These are phyloP conservation scores for Tinospora cordifolia DNA, from an alignment of 164 flowering plant genomes.

Conservation along the genomic window DNA sequence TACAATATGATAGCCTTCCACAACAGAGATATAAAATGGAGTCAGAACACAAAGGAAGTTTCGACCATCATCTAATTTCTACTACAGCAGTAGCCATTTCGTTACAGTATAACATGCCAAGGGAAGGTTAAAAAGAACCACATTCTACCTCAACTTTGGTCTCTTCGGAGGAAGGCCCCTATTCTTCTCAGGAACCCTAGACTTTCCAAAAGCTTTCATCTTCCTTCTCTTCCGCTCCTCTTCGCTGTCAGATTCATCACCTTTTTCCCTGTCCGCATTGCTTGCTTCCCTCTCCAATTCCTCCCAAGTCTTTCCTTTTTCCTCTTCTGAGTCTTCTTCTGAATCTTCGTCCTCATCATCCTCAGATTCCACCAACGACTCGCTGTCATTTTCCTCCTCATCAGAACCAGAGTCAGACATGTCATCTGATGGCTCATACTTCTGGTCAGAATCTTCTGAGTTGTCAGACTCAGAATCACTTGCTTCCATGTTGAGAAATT, in stretches of 20 bases:
- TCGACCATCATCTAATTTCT: too few relatives aligned
- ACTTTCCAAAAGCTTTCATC: constrained; percentile 64
- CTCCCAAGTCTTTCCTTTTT: constrained; percentile 83
- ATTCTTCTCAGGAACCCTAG: constrained; percentile 33
- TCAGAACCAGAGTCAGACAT: constrained; percentile 58
- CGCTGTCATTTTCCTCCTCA: constrained; percentile 56
- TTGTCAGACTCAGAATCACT: constrained; percentile 66
- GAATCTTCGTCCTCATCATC: constrained; percentile 53
- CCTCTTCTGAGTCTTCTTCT: constrained; percentile 66
- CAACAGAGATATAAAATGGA: too few relatives aligned
- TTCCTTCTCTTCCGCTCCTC: constrained; percentile 66
- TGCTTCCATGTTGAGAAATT: constrained; percentile 71
- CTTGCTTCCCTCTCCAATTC: constrained; percentile 90
- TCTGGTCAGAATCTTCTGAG: constrained; percentile 65
- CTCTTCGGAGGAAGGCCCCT: constrained; percentile 37
- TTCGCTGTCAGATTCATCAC: constrained; percentile 72
- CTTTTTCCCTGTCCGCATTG: constrained; percentile 71
- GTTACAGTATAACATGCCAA: background rate
- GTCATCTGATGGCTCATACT: constrained; percentile 68
- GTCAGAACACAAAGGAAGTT: too few relatives aligned
- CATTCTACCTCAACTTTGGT: constrained; percentile 35
- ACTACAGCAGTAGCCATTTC: too few relatives aligned
- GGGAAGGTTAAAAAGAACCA: background rate
- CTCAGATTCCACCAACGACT: constrained; percentile 75
- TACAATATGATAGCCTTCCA: too few relatives aligned